Evolutionary conservation across 2,329 filamentous ascomycete genomes (phyloP), one percentile per base, ranked within the genome.

Genomic region (Penicillium sp.): DNA sequence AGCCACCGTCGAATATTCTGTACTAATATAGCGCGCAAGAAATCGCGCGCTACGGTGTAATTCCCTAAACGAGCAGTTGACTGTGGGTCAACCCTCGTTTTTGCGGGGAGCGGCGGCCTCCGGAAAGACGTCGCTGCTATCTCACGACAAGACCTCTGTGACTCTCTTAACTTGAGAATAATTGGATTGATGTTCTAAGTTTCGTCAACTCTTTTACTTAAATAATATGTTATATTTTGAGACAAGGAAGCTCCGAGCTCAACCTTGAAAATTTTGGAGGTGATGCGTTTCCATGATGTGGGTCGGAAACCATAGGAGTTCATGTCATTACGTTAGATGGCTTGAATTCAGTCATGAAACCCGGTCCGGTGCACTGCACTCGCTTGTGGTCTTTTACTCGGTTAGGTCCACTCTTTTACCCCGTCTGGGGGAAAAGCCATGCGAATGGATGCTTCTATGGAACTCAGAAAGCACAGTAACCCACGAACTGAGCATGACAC

Each of bases 291-390:
- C 5, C 3, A 22, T 12, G 28, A 17, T 35, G 47, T 35, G 31
- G 38, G 22, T 52, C 48, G 47, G 57, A 59, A 48, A 48, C 48
- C 48, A 49, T 42, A 28, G 51, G 53, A 48, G 28, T 14, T 52
- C 43, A 47, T 47, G 12, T 47, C 7, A 56, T 59, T 59, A 59
- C 57, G 57, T 59, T 45, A 53, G 20, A 55, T 51, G 28, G 42
- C 7, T 31, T 31, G 31, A 43, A 22, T 47, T 47, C 22, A 20
- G 15, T 10, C n/a, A 17, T 49, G n/a, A 31, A 35, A 49, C 47
- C 28, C 31, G 31, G 57, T 56, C 53, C 53, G 34, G 53, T 41
- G 47, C 31, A 48, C 31, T 28, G 25, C 39, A 54, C 45, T 5
- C 39, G 17, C 28, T 11, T 15, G 25, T 35, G n/a, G 20, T 17